Conservation (phyloP, 345 rosid genomes). For the Brassica napus region Da-Ae NC_063439.1:3250001-3250500, state of each 20-base stretch:
- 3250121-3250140: neutral
- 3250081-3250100: neutral
- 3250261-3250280: neutral
- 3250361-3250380: no score
- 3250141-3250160: constrained; percentile 3
- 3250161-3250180: neutral
- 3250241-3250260: neutral
- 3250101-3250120: neutral
- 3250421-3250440: neutral
- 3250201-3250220: constrained; percentile 16
- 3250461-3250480: neutral
- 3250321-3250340: no score
- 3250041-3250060: constrained; percentile 10
- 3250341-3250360: no score
- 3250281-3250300: neutral
- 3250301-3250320: no score
- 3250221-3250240: constrained; percentile 16
- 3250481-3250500: no score
- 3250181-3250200: neutral
- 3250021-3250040: constrained; percentile 29
- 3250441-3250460: neutral
- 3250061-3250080: constrained; percentile 22
- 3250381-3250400: neutral
- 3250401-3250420: no score
- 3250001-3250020: constrained; percentile 28